These are phyloP conservation scores for Casaregolazyma suthepensis DNA, from an alignment of 1,139 yeast species.

Conservation along the genomic window DNA sequence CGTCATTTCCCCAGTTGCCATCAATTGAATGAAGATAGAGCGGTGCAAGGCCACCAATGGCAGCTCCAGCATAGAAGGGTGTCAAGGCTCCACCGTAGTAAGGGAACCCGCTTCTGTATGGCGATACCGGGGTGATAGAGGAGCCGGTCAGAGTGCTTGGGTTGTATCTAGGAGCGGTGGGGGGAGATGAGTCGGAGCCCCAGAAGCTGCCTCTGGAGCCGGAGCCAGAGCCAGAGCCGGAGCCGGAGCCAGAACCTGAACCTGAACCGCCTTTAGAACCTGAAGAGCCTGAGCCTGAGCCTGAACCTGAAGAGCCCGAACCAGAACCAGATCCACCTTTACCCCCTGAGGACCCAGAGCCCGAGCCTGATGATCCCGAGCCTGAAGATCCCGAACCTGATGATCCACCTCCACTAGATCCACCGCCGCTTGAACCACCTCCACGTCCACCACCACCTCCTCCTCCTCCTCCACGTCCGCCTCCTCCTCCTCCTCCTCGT, in stretches of 20 bases:
- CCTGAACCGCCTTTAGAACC: conserved; percentile 9
- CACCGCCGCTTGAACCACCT: not conserved
- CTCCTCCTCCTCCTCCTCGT: conserved; percentile 12
- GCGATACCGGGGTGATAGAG: conserved; percentile 9
- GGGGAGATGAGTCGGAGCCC: conserved; percentile 4
- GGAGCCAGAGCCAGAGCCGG: conserved; percentile 10
- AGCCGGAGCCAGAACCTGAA: conserved; percentile 10
- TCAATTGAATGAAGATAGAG: conserved; percentile 11
- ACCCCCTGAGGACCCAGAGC: conserved; percentile 7
- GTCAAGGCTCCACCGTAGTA: conserved; percentile 23
- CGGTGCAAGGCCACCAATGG: conserved; percentile 14
- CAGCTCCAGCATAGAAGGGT: conserved; percentile 23
- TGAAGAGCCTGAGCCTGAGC: conserved; percentile 11
- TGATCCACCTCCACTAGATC: not conserved
- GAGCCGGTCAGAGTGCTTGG: conserved; percentile 8
- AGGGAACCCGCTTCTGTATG: conserved; percentile 13
- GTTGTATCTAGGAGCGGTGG: conserved; percentile 3
- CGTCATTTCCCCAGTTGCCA: conserved; percentile 23
- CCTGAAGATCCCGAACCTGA: conserved; percentile 9
- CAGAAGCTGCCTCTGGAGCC: conserved; percentile 8
- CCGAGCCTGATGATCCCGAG: conserved; percentile 6
- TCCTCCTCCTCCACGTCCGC: conserved; percentile 14
- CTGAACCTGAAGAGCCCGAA: conserved; percentile 11
- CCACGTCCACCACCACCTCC: conserved; percentile 10
- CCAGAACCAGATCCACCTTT: conserved; percentile 9